Conservation (phyloP, 192 early-diverging fungal genomes). For the Backusella liffmaniae region DNA sequence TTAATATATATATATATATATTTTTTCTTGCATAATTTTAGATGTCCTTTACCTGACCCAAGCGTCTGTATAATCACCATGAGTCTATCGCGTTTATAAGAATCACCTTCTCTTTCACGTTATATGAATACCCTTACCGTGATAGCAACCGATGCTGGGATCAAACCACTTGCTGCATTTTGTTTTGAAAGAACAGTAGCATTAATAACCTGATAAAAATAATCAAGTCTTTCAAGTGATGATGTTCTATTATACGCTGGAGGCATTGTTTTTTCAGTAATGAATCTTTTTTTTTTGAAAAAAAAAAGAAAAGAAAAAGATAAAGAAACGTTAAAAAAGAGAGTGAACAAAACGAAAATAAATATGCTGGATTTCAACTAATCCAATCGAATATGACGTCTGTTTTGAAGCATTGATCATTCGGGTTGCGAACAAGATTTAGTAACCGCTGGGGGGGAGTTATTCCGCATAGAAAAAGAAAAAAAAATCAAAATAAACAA, state of each 20-base stretch:
- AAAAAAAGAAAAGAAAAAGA: neutral
- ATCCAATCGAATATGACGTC: neutral
- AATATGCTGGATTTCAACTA: constrained; percentile 6
- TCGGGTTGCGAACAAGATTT: neutral
- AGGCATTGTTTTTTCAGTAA: neutral
- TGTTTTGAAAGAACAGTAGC: constrained; percentile 76
- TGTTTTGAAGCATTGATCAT: neutral
- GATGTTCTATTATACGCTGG: constrained; percentile 7
- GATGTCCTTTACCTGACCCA: constrained; percentile 71
- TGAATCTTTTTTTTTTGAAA: neutral
- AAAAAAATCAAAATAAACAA: neutral
- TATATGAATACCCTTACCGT: constrained; percentile 42
- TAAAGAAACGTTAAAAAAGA: neutral
- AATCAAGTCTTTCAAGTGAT: constrained; percentile 56
- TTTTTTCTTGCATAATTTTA: neutral
- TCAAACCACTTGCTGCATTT: constrained; percentile 80
- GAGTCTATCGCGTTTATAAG: constrained; percentile 42
- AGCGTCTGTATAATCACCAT: constrained; percentile 88
- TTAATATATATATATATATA: neutral
- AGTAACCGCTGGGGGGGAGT: neutral
- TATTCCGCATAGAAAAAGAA: neutral
- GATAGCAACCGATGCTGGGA: constrained; percentile 84
- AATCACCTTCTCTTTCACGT: neutral
- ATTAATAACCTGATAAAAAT: constrained; percentile 72
- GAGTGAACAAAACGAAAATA: neutral